Percentiles rank a stretch among this genome's conserved stretches.
Evolutionary conservation across 2,329 filamentous ascomycete species (phyloP).

Genomic region (Rutstroemia sydowiana): DNA sequence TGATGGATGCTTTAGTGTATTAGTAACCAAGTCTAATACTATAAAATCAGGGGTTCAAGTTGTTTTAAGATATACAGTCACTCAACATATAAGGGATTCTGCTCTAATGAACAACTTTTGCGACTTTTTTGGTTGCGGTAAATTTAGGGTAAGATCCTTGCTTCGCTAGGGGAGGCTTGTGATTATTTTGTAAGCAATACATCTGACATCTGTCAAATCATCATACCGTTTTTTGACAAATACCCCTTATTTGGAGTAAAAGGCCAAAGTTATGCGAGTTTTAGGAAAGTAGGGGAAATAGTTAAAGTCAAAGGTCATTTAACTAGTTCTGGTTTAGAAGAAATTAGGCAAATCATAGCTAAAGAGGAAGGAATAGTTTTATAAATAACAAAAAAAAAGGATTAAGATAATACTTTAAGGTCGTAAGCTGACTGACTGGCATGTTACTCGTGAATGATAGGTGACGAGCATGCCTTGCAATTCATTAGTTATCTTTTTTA

Average conservation of each 20-base stretch:
- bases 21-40: background rate
- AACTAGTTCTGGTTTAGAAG: background rate
- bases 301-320: background rate
- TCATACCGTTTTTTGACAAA: background rate
- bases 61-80: background rate
- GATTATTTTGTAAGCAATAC: background rate
- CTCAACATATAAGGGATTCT: background rate
- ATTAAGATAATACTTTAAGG: no score
- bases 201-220: background rate
- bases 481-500: no score
- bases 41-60: background rate
- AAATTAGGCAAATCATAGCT: background rate
- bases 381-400: background rate
- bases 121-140: background rate
- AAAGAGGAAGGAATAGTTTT: background rate
- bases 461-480: no score
- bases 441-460: no score
- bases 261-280: background rate
- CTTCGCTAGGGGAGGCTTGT: background rate
- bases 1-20: background rate
- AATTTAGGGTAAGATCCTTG: background rate
- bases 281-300: background rate
- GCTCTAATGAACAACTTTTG: background rate
- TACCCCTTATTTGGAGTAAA: background rate
- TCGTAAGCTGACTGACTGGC: no score